phyloP scores from a whole-genome alignment of 2,329 filamentous ascomycete genomes.

The Penicillium oxalicum region DNA sequence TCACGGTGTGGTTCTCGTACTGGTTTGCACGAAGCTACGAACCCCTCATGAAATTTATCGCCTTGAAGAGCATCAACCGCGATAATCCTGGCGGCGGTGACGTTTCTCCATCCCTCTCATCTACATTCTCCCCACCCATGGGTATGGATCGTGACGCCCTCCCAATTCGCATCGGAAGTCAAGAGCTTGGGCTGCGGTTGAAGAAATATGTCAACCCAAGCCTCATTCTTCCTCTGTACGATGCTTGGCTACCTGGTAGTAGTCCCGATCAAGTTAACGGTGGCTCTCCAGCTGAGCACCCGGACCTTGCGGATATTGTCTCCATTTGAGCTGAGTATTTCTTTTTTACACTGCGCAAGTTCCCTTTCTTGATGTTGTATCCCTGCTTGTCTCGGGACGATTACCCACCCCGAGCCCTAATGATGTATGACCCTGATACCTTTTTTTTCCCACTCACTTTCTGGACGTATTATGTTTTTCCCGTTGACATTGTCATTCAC shows the following conservation, averaged over 20 bases:
- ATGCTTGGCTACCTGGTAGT: slow-evolving; percentile 39
- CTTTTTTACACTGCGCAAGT: neutral
- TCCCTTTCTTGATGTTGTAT: neutral
- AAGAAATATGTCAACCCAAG: slow-evolving; percentile 46
- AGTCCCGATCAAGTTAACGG: slow-evolving; percentile 14
- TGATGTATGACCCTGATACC: slow-evolving; percentile 21
- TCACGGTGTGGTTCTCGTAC: slow-evolving; percentile 84
- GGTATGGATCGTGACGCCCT: slow-evolving; percentile 41
- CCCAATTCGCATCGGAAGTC: slow-evolving; percentile 36
- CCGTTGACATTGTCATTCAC: too few species aligned
- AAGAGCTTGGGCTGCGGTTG: slow-evolving; percentile 35
- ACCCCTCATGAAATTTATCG: slow-evolving; percentile 87
- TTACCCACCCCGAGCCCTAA: slow-evolving; percentile 3
- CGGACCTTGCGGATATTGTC: slow-evolving; percentile 10
- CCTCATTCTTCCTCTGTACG: slow-evolving; percentile 40
- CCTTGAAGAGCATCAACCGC: slow-evolving; percentile 73
- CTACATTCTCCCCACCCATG: slow-evolving; percentile 37
- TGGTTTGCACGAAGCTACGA: slow-evolving; percentile 76
- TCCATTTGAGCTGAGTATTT: slow-evolving; percentile 12
- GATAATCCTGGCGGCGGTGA: slow-evolving; percentile 47
- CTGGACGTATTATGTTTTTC: too few species aligned
- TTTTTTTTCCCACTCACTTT: slow-evolving; percentile 6
- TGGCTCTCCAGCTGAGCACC: slow-evolving; percentile 13
- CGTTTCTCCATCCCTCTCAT: slow-evolving; percentile 32
- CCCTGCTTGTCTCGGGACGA: neutral